Evolutionary conservation across 108 stramenopile species (phyloP).

Genomic region (Nannochloropsis gaditana): DNA sequence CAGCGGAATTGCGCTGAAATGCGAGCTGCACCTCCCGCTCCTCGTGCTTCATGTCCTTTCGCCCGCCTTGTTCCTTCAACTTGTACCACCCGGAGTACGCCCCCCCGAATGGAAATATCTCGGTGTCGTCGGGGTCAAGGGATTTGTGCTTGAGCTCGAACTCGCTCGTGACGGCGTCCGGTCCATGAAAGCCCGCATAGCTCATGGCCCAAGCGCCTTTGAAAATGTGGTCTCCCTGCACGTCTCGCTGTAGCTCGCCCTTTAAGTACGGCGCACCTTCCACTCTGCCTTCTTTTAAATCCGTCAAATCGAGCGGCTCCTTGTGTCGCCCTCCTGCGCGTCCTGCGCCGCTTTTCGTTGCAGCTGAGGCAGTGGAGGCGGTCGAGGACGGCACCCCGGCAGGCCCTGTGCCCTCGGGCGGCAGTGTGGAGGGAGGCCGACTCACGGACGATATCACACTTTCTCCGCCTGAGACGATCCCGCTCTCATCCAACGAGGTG

Average conservation of each 20-base stretch:
- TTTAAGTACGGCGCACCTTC: background rate
- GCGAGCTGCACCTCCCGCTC: background rate
- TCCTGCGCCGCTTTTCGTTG: background rate
- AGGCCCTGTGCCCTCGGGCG: background rate
- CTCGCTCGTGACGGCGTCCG: background rate
- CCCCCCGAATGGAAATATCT: conserved; percentile 3
- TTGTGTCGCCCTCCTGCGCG: background rate
- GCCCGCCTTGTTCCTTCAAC: background rate
- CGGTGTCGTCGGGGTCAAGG: background rate
- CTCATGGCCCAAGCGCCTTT: background rate
- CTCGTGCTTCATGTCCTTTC: conserved; percentile 20
- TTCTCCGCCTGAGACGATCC: background rate
- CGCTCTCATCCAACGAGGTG: background rate
- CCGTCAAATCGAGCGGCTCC: background rate
- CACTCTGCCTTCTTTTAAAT: background rate
- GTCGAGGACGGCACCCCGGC: background rate
- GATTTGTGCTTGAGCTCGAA: background rate
- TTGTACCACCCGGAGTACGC: background rate
- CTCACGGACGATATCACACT: background rate
- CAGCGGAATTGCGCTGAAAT: background rate
- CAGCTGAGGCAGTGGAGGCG: background rate
- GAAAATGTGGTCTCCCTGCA: conserved; percentile 18
- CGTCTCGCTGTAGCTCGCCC: conserved; percentile 6
- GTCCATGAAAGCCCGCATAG: conserved; percentile 14
- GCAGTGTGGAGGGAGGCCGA: background rate